Base-by-base conservation (phyloP, 495 filamentous ascomycete species). In the Penicillium robsamsonii region DNA sequence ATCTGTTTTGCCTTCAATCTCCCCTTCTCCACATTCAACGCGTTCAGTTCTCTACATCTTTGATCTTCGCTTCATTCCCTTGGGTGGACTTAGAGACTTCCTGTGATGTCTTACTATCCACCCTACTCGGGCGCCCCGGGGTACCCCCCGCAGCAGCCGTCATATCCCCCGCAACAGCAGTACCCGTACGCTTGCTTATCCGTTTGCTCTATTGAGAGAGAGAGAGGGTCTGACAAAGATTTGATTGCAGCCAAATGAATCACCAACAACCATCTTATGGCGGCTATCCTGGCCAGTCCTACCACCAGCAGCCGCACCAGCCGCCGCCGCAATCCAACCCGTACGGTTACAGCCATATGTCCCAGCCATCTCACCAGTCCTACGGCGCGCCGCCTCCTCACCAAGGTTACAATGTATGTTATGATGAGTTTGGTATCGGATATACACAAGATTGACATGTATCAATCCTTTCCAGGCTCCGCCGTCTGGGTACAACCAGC, bases 71-170 rank as follows among this genome's bases (percentile, higher is more conserved):
- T 52, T 31, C 15, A 24, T 38, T 35, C 20, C n/a, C 48, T 22
- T 22, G 6, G 18, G 9, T 54, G 43, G 31, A 38, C 45, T 24
- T 46, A 4, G 51, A 30, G 31, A 29, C 8, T 17, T 18, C 13
- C 30, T 24, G 20, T 57, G 54, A 82, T 82, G 79, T 82, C 79
- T 53, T 81, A 78, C 58, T 82, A 81, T 56, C 78, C 77, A 31
- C 73, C 77, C 33, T 76, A 77, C 55, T 68, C 67, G 42, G 76
- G 74, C 43, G 60, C 68, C 43, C 75, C 78, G 58, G 76, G 75
- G 40, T 81, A 82, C 60, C 78, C 77, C 61, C 77, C 78, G 56
- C 77, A 67, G 50, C 75, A 79, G 58, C 71, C 58, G 30, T 43
- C 56, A 43, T 66, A 64, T 49, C 63, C 63, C 56, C 66, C 66